These are phyloP conservation scores for Tetracentron sinense DNA, from an alignment of 164 flowering plant genomes.

Conservation along the genomic window DNA sequence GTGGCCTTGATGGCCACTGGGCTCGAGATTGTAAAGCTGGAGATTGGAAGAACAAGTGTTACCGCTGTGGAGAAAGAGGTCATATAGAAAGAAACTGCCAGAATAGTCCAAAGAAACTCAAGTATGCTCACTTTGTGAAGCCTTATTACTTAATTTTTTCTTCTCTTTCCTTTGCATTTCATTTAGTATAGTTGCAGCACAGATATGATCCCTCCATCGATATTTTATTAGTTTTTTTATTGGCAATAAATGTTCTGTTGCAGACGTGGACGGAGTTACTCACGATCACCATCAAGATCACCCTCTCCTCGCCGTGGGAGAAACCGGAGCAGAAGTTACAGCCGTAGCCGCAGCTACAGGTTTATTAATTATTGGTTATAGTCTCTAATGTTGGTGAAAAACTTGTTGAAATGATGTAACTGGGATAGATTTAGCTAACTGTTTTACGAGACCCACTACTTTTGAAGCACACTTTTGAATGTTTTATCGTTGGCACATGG, in stretches of 20 bases:
- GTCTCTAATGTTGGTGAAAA: too few relatives aligned
- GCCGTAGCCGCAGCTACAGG: conserved; percentile 79
- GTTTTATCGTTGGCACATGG: too few relatives aligned
- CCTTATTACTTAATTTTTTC: too few relatives aligned
- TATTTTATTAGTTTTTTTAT: not conserved
- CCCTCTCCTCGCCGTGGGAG: conserved; percentile 50
- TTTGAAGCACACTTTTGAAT: too few relatives aligned
- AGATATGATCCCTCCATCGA: not conserved
- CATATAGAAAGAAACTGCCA: conserved; percentile 1
- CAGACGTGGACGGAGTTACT: conserved; percentile 54
- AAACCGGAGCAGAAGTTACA: conserved; percentile 37
- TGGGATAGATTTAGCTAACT: too few relatives aligned
- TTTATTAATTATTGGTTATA: conserved; percentile 9
- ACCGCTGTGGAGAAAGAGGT: conserved; percentile 6
- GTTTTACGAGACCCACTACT: too few relatives aligned
- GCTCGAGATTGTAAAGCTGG: conserved; percentile 84
- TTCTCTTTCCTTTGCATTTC: too few relatives aligned
- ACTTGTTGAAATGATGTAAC: too few relatives aligned
- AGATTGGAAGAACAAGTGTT: conserved; percentile 95
- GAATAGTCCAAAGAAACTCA: conserved; percentile 52
- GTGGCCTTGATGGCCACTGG: conserved; percentile 7
- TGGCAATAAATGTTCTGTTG: not conserved
- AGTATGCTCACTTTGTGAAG: conserved; percentile 24
- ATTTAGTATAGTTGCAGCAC: not conserved
- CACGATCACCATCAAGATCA: conserved; percentile 17